Base-by-base conservation (phyloP, 2,329 filamentous ascomycete species). In the Fusarium concolor region DNA sequence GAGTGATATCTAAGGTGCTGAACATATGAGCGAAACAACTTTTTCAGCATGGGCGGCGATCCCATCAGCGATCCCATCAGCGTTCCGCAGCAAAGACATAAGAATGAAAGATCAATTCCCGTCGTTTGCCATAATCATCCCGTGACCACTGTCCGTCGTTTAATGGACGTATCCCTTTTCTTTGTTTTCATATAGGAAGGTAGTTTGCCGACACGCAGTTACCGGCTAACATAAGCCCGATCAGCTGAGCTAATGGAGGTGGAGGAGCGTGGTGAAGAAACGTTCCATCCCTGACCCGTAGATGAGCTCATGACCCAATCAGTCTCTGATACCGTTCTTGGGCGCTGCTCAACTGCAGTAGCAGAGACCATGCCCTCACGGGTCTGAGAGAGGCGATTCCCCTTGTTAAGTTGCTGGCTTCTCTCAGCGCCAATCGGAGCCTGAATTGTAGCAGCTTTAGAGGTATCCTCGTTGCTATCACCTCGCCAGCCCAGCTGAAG, bases 281-380 rank as follows among this genome's bases (percentile, higher is more conserved):
- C 63, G 15, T 50, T 53, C 66, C 66, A 67, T 7, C 35, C 38
- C 35, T 70, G 64, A 17, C 43, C 22, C 7, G 56, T 45, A 14
- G 66, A 58, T 4, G 66, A 46, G 11, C 47, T 62, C 22, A 45
- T 51, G 10, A 44, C 41, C 62, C 65, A 70, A 37, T 51, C 57
- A 12, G 56, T 55, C 33, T 64, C 69, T 1, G 59, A 52, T 35
- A 59, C 76, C 33, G 77, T 82, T 76, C 69, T 74, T 24, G 73
- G 65, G 33, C 73, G 76, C n/a, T 72, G 72, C 18, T 71, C 72
- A 42, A 77, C 72, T 8, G 74, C 72, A 2, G 74, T 68, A 2
- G 75, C 73, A 3, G 73, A 68, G 1, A 72, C 74, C 74, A 77
- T 78, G 50, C 71, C 58, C 24, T 73, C 76, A 1, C 65, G 67